Conservation (phyloP, 352 stramenopile genomes). For the Phytophthora parvispora region DNA sequence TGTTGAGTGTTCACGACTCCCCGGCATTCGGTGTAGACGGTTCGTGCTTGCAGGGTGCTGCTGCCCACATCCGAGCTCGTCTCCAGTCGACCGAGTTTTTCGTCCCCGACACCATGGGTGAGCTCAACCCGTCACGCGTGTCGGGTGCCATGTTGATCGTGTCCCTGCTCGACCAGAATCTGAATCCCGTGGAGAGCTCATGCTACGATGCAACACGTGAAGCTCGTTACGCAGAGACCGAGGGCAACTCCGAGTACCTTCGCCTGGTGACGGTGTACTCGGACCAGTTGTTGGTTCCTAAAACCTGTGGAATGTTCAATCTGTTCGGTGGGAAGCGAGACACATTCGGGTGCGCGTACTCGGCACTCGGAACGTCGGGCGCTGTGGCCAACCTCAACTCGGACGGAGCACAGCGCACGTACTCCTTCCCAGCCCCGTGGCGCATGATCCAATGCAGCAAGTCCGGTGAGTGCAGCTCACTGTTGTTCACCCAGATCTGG, state of each 20-base stretch:
- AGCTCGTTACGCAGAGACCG: slow-evolving; percentile 18
- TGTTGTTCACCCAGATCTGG: slow-evolving; percentile 53
- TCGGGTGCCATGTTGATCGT: slow-evolving; percentile 38
- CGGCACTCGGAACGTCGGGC: slow-evolving; percentile 38
- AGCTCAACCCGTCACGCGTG: slow-evolving; percentile 40
- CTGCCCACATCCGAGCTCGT: slow-evolving; percentile 39
- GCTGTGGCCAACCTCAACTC: slow-evolving; percentile 29
- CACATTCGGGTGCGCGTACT: slow-evolving; percentile 41
- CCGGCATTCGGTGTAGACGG: slow-evolving; percentile 32
- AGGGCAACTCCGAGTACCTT: slow-evolving; percentile 24
- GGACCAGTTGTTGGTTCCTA: slow-evolving; percentile 27
- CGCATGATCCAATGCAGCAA: slow-evolving; percentile 51
- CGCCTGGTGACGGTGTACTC: slow-evolving; percentile 34
- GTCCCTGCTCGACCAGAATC: slow-evolving; percentile 21
- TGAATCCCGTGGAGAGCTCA: slow-evolving; percentile 29
- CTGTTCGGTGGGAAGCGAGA: slow-evolving; percentile 34
- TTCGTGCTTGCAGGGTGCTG: slow-evolving; percentile 27
- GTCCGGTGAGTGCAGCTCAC: slow-evolving; percentile 46
- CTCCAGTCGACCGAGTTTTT: slow-evolving; percentile 46
- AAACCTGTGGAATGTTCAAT: slow-evolving; percentile 30
- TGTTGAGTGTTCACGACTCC: slow-evolving; percentile 32
- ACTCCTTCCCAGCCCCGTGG: slow-evolving; percentile 49
- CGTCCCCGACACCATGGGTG: slow-evolving; percentile 29
- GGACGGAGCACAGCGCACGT: slow-evolving; percentile 19
- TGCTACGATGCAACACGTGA: slow-evolving; percentile 28